Conservation (phyloP, 495 filamentous ascomycete species). For the Hypoxylon crocopeplum region DNA sequence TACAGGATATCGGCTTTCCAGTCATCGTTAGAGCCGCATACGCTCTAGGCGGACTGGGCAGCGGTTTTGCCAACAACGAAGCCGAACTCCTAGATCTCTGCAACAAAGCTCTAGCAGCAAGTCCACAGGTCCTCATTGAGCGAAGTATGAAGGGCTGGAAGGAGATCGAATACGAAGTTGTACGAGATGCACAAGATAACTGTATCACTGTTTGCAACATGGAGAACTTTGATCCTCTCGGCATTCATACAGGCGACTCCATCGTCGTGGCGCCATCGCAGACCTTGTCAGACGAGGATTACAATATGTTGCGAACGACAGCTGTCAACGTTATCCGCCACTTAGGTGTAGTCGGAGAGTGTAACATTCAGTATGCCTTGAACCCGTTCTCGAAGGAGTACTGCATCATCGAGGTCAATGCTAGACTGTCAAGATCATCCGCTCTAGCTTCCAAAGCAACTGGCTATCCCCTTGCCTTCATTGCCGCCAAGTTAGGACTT, state of each 20-base stretch:
- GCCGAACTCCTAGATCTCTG: constrained; percentile 88
- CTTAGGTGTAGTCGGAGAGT: constrained; percentile 95
- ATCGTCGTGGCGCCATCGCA: constrained; percentile 98
- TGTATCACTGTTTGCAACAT: constrained; percentile 99
- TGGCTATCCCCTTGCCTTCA: constrained; percentile 94
- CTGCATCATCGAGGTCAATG: constrained; percentile 99
- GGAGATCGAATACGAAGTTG: constrained; percentile 98
- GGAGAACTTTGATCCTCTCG: constrained; percentile 99
- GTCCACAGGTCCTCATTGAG: constrained; percentile 95
- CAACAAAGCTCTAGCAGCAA: constrained; percentile 91
- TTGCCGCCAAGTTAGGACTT: constrained; percentile 93
- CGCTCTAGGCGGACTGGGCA: constrained; percentile 92
- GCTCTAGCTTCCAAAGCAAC: constrained; percentile 96
- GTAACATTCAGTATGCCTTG: constrained; percentile 97
- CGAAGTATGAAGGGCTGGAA: constrained; percentile 99
- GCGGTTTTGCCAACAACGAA: constrained; percentile 93
- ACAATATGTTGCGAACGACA: constrained; percentile 98
- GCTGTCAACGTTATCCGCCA: constrained; percentile 99
- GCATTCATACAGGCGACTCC: constrained; percentile 97
- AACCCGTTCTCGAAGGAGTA: constrained; percentile 98
- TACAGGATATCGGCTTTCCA: constrained; percentile 90
- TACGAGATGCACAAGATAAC: constrained; percentile 94
- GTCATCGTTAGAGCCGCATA: constrained; percentile 98
- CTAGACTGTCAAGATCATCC: constrained; percentile 91
- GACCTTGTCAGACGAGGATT: constrained; percentile 96